phyloP scores from a whole-genome alignment of 2,329 filamentous ascomycete species.

The Fusarium anthophilum region DNA sequence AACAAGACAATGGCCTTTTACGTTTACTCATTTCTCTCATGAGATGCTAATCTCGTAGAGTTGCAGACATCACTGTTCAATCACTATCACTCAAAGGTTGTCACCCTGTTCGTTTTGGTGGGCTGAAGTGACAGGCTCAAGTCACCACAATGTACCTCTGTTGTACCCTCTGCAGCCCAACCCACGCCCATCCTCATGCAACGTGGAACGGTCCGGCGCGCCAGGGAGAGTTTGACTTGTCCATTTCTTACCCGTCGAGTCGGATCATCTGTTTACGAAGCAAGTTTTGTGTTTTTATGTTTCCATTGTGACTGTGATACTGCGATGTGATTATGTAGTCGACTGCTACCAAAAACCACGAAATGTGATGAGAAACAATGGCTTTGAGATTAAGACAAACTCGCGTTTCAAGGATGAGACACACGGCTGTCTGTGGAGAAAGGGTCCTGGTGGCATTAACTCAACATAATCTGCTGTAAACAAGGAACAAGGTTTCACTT shows the following conservation, averaged over 20 bases:
- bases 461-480: not conserved
- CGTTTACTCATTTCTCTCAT: not conserved
- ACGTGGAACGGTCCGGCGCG: slow-evolving; percentile 34
- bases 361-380: not conserved
- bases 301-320: not conserved
- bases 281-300: not conserved
- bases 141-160: slow-evolving; percentile 12
- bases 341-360: not conserved
- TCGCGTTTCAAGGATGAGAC: not conserved
- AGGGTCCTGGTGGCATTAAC: not conserved
- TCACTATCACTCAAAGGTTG: not conserved
- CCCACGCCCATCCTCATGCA: slow-evolving; percentile 21
- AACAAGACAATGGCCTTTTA: too few species aligned
- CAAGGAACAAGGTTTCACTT: slow-evolving; percentile 25
- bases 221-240: slow-evolving; percentile 18
- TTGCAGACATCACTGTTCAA: not conserved
- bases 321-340: not conserved
- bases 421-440: slow-evolving; percentile 8
- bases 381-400: not conserved
- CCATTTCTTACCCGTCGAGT: not conserved
- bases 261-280: not conserved
- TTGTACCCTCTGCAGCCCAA: slow-evolving; percentile 18
- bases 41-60: not conserved
- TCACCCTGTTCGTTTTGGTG: not conserved
- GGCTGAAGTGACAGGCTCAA: slow-evolving; percentile 7